Base-by-base conservation (phyloP, 345 rosid species). In the Acer negundo region DNA sequence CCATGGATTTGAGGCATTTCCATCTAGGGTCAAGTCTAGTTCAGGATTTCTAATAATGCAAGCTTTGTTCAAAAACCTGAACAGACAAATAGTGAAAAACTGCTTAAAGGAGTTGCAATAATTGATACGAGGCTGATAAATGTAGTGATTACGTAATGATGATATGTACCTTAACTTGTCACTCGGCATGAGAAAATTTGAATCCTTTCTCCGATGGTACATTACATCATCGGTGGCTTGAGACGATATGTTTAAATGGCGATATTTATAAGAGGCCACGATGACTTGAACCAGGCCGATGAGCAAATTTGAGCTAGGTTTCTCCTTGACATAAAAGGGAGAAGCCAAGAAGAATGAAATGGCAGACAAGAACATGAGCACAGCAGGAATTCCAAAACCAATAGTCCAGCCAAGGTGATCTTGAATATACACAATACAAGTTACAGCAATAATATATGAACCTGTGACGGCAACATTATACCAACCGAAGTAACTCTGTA, bases 21-120 rank as follows among this genome's bases (percentile, higher is more conserved):
- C 87, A 24, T 85, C 86, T 1, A 51, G 28, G 10, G 76, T 76
- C 38, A 85, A 73, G 62, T 86, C 89, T 69, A 78, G 46, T 12
- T 80, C 59, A 2, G 83, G 80, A 77, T 86, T 83, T 70, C 75
- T 70, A 22, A 74, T 79, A 10, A 72, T 76, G 59, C 92, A 89
- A 63, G 91, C 93, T 79, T 86, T 89, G 65, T 91, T 91, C 51
- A 91, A 76, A 79, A 69, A 85, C 89, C 93, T 86, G 62, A 0
- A 51, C 6, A 51, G 1, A 51, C 28, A 71, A 72, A 68, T 26
- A 24, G 28, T 26, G 28, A 75, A 3, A 71, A 68, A 62, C 1
- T 75, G 28, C 28, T 68, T 22, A 72, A 7, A 64, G 65, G 69
- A 55, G n/a, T 70, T 53, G 23, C 55, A 49, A 13, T 3, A 49